Conservation (phyloP, 352 stramenopile genomes). For the Phytophthora fragariaefolia region DNA sequence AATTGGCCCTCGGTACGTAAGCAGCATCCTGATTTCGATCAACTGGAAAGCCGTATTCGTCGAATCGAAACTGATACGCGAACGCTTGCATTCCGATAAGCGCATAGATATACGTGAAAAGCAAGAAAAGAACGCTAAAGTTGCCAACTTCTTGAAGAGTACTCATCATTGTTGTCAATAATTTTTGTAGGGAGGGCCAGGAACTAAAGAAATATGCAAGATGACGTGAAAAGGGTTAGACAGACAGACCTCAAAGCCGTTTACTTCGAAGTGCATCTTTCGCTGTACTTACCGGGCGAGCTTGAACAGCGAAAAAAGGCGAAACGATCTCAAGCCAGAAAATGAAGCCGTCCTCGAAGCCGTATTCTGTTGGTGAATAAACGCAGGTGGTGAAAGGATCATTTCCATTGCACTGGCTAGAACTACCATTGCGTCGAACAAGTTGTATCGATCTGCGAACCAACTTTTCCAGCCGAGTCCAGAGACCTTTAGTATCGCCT, state of each 20-base stretch:
- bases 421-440: constrained; percentile 80
- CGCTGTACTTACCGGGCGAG: constrained; percentile 71
- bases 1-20: constrained; percentile 65
- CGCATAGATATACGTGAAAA: constrained; percentile 95
- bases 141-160: constrained; percentile 92
- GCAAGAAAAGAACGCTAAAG: constrained; percentile 91
- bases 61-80: constrained; percentile 92
- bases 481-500: constrained; percentile 76
- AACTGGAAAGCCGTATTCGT: constrained; percentile 61
- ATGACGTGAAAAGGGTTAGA: no score
- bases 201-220: constrained; percentile 42
- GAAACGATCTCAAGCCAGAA: constrained; percentile 86
- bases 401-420: constrained; percentile 48
- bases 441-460: constrained; percentile 71
- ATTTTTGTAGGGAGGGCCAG: constrained; percentile 92
- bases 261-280: no score
- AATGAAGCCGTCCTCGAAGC: constrained; percentile 48
- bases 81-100: constrained; percentile 94
- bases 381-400: constrained; percentile 48
- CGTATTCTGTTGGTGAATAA: constrained; percentile 29
- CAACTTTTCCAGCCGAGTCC: constrained; percentile 67
- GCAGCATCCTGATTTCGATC: constrained; percentile 32
- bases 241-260: no score
- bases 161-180: constrained; percentile 91
- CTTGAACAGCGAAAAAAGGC: constrained; percentile 92